Conservation (phyloP, 1,284 basidiomycete genomes). For the Exsudoporus floridanus region DNA sequence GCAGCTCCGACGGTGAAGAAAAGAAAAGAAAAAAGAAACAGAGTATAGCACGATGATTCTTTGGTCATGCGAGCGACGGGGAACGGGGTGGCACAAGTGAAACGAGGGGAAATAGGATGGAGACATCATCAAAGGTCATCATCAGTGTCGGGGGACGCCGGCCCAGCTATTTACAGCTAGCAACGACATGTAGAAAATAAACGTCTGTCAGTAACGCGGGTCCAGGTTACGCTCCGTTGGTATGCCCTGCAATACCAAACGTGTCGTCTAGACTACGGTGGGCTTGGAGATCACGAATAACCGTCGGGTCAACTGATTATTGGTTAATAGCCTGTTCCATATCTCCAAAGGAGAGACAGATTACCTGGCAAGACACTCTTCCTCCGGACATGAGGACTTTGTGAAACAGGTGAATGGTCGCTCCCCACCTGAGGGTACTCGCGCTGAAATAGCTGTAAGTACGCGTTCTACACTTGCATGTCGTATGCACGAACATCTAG, state of each 20-base stretch:
- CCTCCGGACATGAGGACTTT: slow-evolving; percentile 72
- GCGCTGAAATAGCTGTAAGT: slow-evolving; percentile 42
- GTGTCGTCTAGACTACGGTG: slow-evolving; percentile 78
- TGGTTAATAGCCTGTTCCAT: slow-evolving; percentile 8
- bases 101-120: slow-evolving; percentile 21
- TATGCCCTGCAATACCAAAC: slow-evolving; percentile 32
- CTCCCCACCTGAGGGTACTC: slow-evolving; percentile 59
- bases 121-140: slow-evolving; percentile 35
- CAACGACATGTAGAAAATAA: slow-evolving; percentile 16
- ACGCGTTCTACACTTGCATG: slow-evolving; percentile 17
- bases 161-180: slow-evolving; percentile 29
- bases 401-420: slow-evolving; percentile 53
- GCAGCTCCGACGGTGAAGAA: slow-evolving; percentile 21
- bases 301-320: slow-evolving; percentile 76
- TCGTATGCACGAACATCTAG: slow-evolving; percentile 65
- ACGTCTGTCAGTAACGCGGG: slow-evolving; percentile 19
- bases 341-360: neutral
- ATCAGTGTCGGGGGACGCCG: slow-evolving; percentile 20
- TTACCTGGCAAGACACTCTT: slow-evolving; percentile 85
- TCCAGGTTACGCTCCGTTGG: slow-evolving; percentile 31
- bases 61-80: slow-evolving; percentile 13
- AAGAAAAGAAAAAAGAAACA: slow-evolving; percentile 3
- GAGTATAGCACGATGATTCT: slow-evolving; percentile 19
- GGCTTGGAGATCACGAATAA: slow-evolving; percentile 84
- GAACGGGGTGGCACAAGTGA: slow-evolving; percentile 20